phyloP scores from a whole-genome alignment of 768 basidiomycete genomes.

The Calocybe gangraenosa region DNA sequence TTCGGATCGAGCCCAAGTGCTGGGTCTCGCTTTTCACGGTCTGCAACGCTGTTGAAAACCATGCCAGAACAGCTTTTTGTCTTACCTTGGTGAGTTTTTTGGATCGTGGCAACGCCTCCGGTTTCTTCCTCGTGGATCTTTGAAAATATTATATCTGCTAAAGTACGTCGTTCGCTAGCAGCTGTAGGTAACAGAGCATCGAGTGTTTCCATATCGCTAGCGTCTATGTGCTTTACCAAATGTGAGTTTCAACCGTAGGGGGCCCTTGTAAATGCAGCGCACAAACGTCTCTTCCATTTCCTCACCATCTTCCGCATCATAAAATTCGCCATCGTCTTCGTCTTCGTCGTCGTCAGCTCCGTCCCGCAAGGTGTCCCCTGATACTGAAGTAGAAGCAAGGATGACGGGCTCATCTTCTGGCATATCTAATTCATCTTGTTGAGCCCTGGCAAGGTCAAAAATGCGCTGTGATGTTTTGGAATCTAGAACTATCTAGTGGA shows the following conservation, averaged over 20 bases:
- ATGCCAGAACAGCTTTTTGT: neutral
- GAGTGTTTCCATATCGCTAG: conserved; percentile 80
- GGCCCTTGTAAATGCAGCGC: conserved; percentile 21
- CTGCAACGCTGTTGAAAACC: conserved; percentile 19
- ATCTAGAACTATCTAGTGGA: conserved; percentile 62
- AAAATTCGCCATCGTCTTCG: conserved; percentile 22
- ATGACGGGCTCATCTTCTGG: conserved; percentile 39
- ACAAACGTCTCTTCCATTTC: conserved; percentile 65
- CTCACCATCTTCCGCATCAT: conserved; percentile 37
- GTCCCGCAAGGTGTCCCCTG: conserved; percentile 28
- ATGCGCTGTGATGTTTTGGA: conserved; percentile 82
- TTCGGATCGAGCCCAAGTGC: conserved; percentile 87
- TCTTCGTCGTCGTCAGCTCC: conserved; percentile 48
- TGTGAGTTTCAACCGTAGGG: conserved; percentile 9
- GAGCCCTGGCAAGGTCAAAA: conserved; percentile 87
- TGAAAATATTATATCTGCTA: conserved; percentile 96
- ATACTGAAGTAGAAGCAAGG: conserved; percentile 26
- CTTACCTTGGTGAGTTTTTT: conserved; percentile 58
- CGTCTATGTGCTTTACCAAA: conserved; percentile 74
- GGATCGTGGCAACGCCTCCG: conserved; percentile 49
- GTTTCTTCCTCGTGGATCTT: conserved; percentile 75
- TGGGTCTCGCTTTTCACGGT: conserved; percentile 64
- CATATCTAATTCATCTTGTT: conserved; percentile 84
- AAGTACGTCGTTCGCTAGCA: conserved; percentile 71
- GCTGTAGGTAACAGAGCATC: conserved; percentile 78